Evolutionary conservation across 495 filamentous ascomycete genomes (phyloP), one percentile per base, ranked within the genome.

Genomic region (Diplogelasinospora grovesii): DNA sequence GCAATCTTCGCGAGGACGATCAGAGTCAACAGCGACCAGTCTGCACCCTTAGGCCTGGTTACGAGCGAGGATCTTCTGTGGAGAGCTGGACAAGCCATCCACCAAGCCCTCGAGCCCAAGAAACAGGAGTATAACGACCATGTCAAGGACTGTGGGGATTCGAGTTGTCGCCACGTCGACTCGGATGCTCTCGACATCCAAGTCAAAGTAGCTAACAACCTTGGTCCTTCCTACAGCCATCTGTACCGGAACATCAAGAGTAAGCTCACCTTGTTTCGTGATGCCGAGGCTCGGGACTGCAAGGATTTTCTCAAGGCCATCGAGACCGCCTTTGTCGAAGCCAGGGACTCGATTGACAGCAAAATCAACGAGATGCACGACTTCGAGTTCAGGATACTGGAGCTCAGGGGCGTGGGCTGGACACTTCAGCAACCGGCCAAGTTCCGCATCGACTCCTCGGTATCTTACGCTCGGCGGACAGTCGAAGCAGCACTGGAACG

Each of bases 401-500:
- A 72, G 30, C 58, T 70, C 32, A 61, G 57, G 18, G 64, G 66
- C 7, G 47, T 42, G 9, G 53, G 53, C 3, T 72, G 68, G 68
- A 45, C 54, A 4, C 41, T 65, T 19, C 53, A 56, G 10, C 52
- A 67, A 7, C 64, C 67, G 14, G 44, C 62, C 15, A 43, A 48
- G 23, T 66, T 72, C 41, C 46, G 35, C 5, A 33, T 67, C 7
- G 59, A 47, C 28, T 35, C 63, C 0, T 53, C 53, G 3, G 46
- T 41, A 1, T 65, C 57, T 3, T 53, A 64, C 38, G 55, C 56
- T 16, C 55, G 57, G n/a, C 50, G 61, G 22, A 65, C 46, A 16
- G 56, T 64, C 25, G 59, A 67, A 38, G 61, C 67, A 8, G 56
- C 66, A 21, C 40, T 69, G 11, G 68, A 72, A 24, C 59, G 68